Conservation (phyloP, 2,329 filamentous ascomycete genomes). For the Aureobasidium mangrovei region DNA sequence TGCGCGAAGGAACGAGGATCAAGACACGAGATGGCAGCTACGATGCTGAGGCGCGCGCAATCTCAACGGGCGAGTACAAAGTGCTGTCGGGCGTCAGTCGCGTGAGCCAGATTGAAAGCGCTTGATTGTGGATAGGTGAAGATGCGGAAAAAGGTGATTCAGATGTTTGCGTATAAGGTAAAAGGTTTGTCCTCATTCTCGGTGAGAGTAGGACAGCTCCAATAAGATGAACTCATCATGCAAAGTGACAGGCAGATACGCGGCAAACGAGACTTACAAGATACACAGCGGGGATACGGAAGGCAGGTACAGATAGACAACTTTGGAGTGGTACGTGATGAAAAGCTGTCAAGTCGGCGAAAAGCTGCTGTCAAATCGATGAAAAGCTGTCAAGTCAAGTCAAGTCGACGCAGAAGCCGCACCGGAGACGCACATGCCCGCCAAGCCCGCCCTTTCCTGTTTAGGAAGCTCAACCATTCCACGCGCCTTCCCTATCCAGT, state of each 20-base stretch:
- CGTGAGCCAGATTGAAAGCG: not conserved
- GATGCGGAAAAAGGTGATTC: not conserved
- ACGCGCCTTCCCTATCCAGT: not conserved
- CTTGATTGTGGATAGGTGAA: constrained; percentile 1
- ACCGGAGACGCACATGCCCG: not conserved
- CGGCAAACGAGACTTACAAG: not conserved
- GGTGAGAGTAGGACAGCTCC: constrained; percentile 18
- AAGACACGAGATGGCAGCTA: not conserved
- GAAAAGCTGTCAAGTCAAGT: not conserved
- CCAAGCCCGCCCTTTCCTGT: not conserved
- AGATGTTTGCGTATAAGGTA: constrained; percentile 18
- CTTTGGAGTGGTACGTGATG: too few relatives aligned
- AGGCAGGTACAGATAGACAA: too few relatives aligned
- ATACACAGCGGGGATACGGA: not conserved
- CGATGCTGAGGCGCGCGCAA: not conserved
- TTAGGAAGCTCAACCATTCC: not conserved
- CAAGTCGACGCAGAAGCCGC: not conserved
- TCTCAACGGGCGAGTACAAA: not conserved
- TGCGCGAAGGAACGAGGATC: not conserved
- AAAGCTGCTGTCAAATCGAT: not conserved
- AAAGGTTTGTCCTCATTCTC: constrained; percentile 16
- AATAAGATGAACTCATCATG: constrained; percentile 17
- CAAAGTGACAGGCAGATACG: not conserved
- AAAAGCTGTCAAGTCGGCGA: too few relatives aligned
- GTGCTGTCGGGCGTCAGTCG: constrained; percentile 3